These are phyloP conservation scores for Royoungia palumana DNA, from an alignment of 768 basidiomycete species.

Conservation along the genomic window DNA sequence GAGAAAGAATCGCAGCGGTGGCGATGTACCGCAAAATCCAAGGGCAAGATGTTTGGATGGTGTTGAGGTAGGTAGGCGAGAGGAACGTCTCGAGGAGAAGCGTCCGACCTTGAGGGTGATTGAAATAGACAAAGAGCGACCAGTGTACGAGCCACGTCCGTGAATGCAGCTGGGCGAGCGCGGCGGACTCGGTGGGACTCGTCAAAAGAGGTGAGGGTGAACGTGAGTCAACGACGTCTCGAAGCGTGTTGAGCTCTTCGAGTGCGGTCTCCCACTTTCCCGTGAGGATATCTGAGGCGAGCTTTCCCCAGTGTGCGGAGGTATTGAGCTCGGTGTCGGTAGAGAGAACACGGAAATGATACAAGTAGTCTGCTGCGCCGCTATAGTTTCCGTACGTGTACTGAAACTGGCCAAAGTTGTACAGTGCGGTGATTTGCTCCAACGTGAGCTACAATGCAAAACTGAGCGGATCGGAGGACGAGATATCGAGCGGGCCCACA, in stretches of 20 bases:
- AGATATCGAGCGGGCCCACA: slow-evolving; percentile 43
- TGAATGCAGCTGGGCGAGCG: slow-evolving; percentile 85
- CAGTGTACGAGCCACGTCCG: slow-evolving; percentile 97
- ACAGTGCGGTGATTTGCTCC: slow-evolving; percentile 92
- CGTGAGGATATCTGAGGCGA: slow-evolving; percentile 92
- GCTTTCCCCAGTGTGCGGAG: slow-evolving; percentile 98
- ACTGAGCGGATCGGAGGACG: slow-evolving; percentile 2
- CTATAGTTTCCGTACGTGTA: slow-evolving; percentile 98
- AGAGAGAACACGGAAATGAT: slow-evolving; percentile 97
- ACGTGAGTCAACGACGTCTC: slow-evolving; percentile 86
- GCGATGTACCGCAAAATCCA: slow-evolving; percentile 96
- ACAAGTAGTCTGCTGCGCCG: slow-evolving; percentile 94
- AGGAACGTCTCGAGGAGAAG: slow-evolving; percentile 96
- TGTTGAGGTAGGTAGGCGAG: slow-evolving; percentile 94
- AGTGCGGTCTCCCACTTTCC: slow-evolving; percentile 95
- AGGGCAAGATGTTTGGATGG: slow-evolving; percentile 92
- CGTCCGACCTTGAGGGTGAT: slow-evolving; percentile 87
- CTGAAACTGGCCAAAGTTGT: slow-evolving; percentile 98
- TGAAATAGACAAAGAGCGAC: slow-evolving; percentile 98
- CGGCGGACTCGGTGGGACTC: slow-evolving; percentile 54
- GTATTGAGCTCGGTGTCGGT: slow-evolving; percentile 91
- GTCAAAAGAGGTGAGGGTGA: slow-evolving; percentile 49
- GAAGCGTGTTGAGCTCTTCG: slow-evolving; percentile 92
- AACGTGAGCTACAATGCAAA: slow-evolving; percentile 66
- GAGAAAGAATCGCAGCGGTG: slow-evolving; percentile 87